Evolutionary conservation across 208 protist genomes (phyloP).

Genomic region (Kentomonas sorsogonicus): DNA sequence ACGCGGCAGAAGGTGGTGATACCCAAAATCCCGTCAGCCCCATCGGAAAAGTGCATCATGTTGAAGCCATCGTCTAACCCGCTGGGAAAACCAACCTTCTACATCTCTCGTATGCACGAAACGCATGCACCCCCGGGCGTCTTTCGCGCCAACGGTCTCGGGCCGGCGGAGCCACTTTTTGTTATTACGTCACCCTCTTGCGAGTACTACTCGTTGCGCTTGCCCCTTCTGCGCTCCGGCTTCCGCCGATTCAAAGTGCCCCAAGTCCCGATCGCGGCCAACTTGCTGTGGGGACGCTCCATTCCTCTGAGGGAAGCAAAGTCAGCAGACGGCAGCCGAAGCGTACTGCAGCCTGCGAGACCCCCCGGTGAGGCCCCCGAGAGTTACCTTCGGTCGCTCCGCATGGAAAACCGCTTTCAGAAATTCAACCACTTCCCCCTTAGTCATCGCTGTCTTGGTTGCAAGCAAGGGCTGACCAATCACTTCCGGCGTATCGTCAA

Average conservation of each 20-base stretch:
- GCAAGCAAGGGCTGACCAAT: slow-evolving; percentile 84
- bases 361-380: too few relatives aligned
- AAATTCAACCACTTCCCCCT: slow-evolving; percentile 86
- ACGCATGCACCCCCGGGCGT: slow-evolving; percentile 10
- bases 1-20: too few relatives aligned
- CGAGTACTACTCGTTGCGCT: slow-evolving; percentile 95
- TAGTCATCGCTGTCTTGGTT: slow-evolving; percentile 75
- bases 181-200: slow-evolving; percentile 69
- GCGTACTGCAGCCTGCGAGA: too few relatives aligned
- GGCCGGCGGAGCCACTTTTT: slow-evolving; percentile 65
- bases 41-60: slow-evolving; percentile 36
- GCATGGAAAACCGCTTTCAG: slow-evolving; percentile 31
- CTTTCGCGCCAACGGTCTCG: slow-evolving; percentile 37
- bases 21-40: neutral
- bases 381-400: too few relatives aligned
- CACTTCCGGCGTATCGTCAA: too few relatives aligned
- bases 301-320: slow-evolving; percentile 38
- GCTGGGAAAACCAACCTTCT: slow-evolving; percentile 68
- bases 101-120: slow-evolving; percentile 73
- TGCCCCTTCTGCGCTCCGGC: slow-evolving; percentile 82
- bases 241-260: slow-evolving; percentile 51
- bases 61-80: slow-evolving; percentile 64
- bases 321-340: too few relatives aligned
- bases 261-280: slow-evolving; percentile 27
- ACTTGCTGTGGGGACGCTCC: slow-evolving; percentile 73